These are phyloP conservation scores for Camptophora hylomeconis DNA, from an alignment of 2,329 filamentous ascomycete species.

Conservation along the genomic window DNA sequence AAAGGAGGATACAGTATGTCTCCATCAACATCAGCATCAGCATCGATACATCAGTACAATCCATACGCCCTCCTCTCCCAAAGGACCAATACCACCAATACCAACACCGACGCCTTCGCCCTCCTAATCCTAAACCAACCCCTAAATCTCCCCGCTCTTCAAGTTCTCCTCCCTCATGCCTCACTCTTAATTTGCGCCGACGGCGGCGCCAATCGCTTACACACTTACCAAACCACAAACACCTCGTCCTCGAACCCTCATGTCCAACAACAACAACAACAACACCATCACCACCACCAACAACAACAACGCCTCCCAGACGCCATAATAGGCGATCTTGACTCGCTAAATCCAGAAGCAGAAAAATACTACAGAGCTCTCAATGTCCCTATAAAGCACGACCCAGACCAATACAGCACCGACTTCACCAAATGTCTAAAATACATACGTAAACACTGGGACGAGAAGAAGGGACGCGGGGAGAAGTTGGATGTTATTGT, in stretches of 20 bases:
- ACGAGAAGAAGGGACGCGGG: constrained; percentile 9
- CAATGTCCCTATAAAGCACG: constrained; percentile 50
- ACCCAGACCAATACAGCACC: constrained; percentile 73
- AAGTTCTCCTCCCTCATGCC: constrained; percentile 33
- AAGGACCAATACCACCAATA: too few species aligned
- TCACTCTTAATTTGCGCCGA: constrained; percentile 68
- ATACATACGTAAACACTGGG: constrained; percentile 31
- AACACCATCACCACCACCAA: not conserved
- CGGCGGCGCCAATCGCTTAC: constrained; percentile 73
- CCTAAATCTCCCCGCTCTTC: constrained; percentile 33
- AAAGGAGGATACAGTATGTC: too few species aligned
- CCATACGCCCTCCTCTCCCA: too few species aligned
- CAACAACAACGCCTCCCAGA: constrained; percentile 39
- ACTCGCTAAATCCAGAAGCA: constrained; percentile 58
- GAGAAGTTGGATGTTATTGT: constrained; percentile 53
- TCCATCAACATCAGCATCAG: too few species aligned
- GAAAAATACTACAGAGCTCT: constrained; percentile 52
- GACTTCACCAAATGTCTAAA: constrained; percentile 77
- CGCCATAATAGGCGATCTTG: constrained; percentile 77
- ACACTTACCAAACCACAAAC: constrained; percentile 23
- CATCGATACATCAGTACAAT: too few species aligned
- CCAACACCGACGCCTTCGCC: too few species aligned
- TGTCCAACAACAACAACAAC: not conserved
- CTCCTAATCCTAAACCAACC: constrained; percentile 51
- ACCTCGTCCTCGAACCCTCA: constrained; percentile 5